Evolutionary conservation across 345 rosid genomes (phyloP), one percentile per base, ranked within the genome.

Genomic region (Gossypium turneri): DNA sequence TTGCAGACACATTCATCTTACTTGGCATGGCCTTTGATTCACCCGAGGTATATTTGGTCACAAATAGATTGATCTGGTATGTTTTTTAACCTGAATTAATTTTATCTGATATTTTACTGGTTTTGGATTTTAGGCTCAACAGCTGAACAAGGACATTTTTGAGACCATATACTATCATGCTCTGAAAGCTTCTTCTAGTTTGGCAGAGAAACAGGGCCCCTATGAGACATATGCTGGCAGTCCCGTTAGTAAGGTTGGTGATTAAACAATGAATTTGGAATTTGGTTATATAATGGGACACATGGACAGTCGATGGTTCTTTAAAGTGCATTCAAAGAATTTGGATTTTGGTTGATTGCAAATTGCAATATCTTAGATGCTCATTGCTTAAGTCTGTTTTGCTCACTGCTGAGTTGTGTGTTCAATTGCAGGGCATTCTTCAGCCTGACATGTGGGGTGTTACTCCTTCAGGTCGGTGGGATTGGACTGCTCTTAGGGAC

Each of bases 371-470:
- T 3, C 48, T 57, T 41, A 19, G 10, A 43, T 72, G 19, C 2
- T 38, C 22, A 58, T 15, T 15, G 44, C 9, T 3, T 15, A 38
- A 60, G 41, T 38, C 41, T 43, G 4, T 19, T 64, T 70, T 74
- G 70, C 70, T 77, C 55, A 72, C 10, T 79, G 59, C 55, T 74
- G 45, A 19, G 19, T n/a, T 73, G 64, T 16, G 4, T 16, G 17
- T 71, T 77, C 51, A 51, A 74, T 61, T 67, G 47, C 85, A 93
- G 97, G 98, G 98, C 19, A 81, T 89, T 77, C 87, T 94, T 77
- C 98, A 94, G 86, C 98, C 90, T 63, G 98, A 94, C 82, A 94
- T 94, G 98, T 94, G 98, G 97, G 86, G 78, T 76, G 97, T 82
- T 57, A 81, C 79, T 70, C 93, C 98, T 57, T 89, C 93, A 1